phyloP scores from a whole-genome alignment of 257 asterid genomes.

The Solanum ahanhuiri region DNA sequence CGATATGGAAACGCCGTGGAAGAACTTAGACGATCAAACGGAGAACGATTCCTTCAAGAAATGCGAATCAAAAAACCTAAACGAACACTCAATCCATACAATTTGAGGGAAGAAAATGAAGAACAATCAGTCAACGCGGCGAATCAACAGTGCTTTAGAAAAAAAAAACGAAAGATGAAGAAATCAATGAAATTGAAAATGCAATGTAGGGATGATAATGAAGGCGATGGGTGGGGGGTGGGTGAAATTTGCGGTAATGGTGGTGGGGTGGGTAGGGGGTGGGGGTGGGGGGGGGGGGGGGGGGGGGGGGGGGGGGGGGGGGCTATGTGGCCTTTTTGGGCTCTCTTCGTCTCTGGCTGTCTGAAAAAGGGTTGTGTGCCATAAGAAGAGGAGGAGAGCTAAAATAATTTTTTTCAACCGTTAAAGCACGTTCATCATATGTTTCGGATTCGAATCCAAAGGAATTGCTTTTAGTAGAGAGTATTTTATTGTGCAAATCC shows the following conservation, averaged over 20 bases:
- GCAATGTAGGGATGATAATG: background rate
- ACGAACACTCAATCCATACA: background rate
- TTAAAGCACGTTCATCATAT: fast-evolving
- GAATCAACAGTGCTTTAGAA: background rate
- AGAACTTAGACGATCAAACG: slow-evolving; percentile 3
- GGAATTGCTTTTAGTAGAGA: no score
- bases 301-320: background rate
- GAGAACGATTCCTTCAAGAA: background rate
- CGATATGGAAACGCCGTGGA: slow-evolving; percentile 57
- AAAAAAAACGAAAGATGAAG: background rate
- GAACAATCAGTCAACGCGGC: background rate
- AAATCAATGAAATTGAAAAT: background rate
- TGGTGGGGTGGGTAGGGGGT: background rate
- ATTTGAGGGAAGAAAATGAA: background rate
- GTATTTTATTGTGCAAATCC: no score
- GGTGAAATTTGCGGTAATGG: background rate
- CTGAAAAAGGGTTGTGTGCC: background rate
- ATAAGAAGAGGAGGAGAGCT: background rate
- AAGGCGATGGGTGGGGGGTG: background rate
- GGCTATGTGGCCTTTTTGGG: background rate
- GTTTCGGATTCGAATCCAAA: no score
- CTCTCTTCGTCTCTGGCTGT: background rate
- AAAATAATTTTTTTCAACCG: no score
- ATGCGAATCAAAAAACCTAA: background rate
- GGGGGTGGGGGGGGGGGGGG: background rate